Conservation (phyloP, 2,329 filamentous ascomycete species). For the Hypoxylon sp. region DNA sequence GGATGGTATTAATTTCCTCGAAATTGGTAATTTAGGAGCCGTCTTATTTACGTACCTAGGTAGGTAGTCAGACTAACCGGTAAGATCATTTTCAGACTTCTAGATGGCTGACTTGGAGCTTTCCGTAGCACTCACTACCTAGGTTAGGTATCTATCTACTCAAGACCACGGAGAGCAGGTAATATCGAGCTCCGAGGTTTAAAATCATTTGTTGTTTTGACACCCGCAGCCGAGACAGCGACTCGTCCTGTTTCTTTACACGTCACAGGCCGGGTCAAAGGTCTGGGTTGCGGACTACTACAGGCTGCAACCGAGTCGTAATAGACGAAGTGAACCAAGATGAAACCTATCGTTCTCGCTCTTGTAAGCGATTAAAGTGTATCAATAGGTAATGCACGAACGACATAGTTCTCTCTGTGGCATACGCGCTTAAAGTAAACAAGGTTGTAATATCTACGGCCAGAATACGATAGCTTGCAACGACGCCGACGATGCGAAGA, state of each 20-base stretch:
- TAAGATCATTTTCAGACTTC: conserved; percentile 10
- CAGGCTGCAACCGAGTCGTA: conserved; percentile 11
- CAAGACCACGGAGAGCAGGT: conserved; percentile 4
- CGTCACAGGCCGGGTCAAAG: conserved; percentile 22
- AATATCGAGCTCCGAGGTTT: background rate
- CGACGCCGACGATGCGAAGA: background rate
- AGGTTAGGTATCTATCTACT: background rate
- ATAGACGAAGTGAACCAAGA: conserved; percentile 24
- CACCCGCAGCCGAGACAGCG: conserved; percentile 16
- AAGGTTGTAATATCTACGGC: background rate
- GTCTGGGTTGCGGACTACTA: conserved; percentile 15
- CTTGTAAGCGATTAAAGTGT: background rate
- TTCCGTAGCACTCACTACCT: background rate
- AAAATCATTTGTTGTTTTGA: background rate
- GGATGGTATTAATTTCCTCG: background rate
- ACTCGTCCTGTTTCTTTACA: conserved; percentile 16
- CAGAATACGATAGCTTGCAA: background rate
- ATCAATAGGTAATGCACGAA: background rate
- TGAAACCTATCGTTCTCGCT: conserved; percentile 12
- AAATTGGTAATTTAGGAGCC: background rate
- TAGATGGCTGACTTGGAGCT: background rate
- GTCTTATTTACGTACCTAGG: background rate
- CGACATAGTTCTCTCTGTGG: background rate
- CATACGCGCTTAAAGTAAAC: background rate
- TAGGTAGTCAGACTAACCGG: background rate